Percentiles rank a stretch among this genome's conserved stretches.
Conservation (phyloP, 176 grass and related monocot genomes). For the Phragmites australis region DNA sequence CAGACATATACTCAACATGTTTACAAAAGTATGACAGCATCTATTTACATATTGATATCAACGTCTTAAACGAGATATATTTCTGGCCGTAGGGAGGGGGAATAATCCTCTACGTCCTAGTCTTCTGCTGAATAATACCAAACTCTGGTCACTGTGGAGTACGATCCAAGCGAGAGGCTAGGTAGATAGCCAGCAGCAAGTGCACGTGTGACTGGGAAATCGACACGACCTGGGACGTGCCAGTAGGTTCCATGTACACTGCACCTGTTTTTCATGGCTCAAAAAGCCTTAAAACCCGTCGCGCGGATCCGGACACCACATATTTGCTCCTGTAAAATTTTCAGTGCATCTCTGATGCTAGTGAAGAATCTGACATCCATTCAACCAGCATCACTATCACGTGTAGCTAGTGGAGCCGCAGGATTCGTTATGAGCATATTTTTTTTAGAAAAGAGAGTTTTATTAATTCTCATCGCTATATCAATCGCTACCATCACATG, state of each 20-base stretch:
- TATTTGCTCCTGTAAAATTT: not conserved
- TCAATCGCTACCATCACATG: too few relatives aligned
- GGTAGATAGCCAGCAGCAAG: not conserved
- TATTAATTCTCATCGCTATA: too few relatives aligned
- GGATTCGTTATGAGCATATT: not conserved
- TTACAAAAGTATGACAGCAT: too few relatives aligned
- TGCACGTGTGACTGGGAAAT: constrained; percentile 10
- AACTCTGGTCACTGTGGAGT: not conserved
- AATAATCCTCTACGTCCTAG: too few relatives aligned
- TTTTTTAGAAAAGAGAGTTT: too few relatives aligned
- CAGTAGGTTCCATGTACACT: not conserved
- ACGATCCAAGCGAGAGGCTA: not conserved
- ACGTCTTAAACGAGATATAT: too few relatives aligned
- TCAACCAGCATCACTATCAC: not conserved
- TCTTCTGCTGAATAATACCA: too few relatives aligned
- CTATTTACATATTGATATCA: too few relatives aligned
- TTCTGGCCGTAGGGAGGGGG: too few relatives aligned
- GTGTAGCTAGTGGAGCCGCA: not conserved
- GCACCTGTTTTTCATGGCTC: constrained; percentile 1
- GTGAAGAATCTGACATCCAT: too few relatives aligned
- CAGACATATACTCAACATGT: too few relatives aligned
- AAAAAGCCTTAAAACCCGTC: not conserved
- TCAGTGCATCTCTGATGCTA: not conserved
- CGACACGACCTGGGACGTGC: constrained; percentile 15
- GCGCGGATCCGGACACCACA: not conserved